phyloP scores from a whole-genome alignment of 2,329 filamentous ascomycete species.

The Cordyceps tenuipes region DNA sequence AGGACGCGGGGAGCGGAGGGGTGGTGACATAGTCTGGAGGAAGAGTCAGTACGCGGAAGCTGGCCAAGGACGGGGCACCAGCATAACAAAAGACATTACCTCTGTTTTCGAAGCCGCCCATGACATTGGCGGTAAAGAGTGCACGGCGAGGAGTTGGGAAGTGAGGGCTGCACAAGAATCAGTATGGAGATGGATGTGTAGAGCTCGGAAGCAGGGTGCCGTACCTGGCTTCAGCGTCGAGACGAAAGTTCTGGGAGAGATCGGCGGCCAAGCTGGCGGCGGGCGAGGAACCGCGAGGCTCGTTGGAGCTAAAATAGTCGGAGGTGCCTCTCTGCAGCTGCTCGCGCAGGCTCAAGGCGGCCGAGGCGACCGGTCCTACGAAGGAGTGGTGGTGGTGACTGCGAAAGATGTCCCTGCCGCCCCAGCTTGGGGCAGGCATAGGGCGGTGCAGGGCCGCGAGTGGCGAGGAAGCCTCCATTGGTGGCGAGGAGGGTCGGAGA shows the following conservation, averaged over 20 bases:
- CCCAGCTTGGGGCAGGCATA: slow-evolving; percentile 54
- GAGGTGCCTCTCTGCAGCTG: slow-evolving; percentile 49
- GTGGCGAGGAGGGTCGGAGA: slow-evolving; percentile 18
- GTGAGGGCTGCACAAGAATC: slow-evolving; percentile 24
- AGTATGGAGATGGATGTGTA: not conserved
- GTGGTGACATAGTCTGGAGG: slow-evolving; percentile 65
- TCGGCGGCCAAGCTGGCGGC: slow-evolving; percentile 87
- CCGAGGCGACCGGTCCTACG: slow-evolving; percentile 46
- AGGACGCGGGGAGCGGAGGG: slow-evolving; percentile 74
- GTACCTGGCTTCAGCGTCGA: slow-evolving; percentile 78
- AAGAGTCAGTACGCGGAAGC: not conserved
- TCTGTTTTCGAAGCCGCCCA: slow-evolving; percentile 27
- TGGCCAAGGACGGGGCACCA: not conserved
- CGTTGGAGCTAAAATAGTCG: slow-evolving; percentile 78
- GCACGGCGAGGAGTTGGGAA: slow-evolving; percentile 34
- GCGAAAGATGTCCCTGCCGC: slow-evolving; percentile 42
- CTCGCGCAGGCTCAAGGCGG: slow-evolving; percentile 69
- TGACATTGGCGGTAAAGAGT: slow-evolving; percentile 32
- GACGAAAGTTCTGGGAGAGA: slow-evolving; percentile 92
- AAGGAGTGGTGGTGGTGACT: slow-evolving; percentile 39
- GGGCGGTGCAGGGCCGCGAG: slow-evolving; percentile 83
- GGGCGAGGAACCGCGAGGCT: slow-evolving; percentile 77
- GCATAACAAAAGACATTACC: slow-evolving; percentile 20
- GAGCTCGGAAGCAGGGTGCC: slow-evolving; percentile 21
- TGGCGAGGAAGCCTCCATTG: slow-evolving; percentile 90